Evolutionary conservation across 2,329 filamentous ascomycete genomes (phyloP).

Genomic region (Beauveria sp.): DNA sequence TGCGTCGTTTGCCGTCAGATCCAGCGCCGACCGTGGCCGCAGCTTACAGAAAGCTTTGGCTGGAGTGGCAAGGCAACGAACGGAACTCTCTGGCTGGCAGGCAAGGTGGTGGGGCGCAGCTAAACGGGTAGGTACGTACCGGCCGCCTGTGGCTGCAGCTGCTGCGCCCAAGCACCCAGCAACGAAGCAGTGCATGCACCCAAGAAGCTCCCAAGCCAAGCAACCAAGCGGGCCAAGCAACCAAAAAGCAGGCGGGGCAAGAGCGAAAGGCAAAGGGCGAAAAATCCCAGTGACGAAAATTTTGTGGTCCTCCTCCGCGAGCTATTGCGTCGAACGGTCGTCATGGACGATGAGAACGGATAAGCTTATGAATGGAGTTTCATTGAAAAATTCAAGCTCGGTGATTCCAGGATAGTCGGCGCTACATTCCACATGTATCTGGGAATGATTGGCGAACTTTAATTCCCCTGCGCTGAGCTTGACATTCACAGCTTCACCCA

Average conservation of each 20-base stretch:
- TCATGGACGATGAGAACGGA: constrained; percentile 3
- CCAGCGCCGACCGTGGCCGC: not conserved
- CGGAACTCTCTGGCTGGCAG: constrained; percentile 5
- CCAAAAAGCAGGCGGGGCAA: not conserved
- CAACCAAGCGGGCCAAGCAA: not conserved
- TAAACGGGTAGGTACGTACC: not conserved
- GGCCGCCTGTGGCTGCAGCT: not conserved
- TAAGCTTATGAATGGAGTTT: not conserved
- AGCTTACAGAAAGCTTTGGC: not conserved
- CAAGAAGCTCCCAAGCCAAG: no score
- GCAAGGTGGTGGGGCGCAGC: constrained; percentile 2
- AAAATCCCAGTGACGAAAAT: constrained; percentile 2
- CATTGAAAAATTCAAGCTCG: not conserved
- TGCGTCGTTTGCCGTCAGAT: not conserved
- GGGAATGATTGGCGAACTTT: not conserved
- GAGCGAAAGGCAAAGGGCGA: not conserved
- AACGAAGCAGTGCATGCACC: not conserved
- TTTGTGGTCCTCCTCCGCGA: not conserved
- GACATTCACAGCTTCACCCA: not conserved
- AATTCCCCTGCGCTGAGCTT: not conserved
- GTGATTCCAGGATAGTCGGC: no score
- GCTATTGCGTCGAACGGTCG: constrained; percentile 1
- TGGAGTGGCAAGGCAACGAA: constrained; percentile 11
- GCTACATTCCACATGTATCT: not conserved
- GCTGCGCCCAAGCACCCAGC: not conserved